Evolutionary conservation across 1,284 basidiomycete species (phyloP).

Genomic region (Peniophora sp.): DNA sequence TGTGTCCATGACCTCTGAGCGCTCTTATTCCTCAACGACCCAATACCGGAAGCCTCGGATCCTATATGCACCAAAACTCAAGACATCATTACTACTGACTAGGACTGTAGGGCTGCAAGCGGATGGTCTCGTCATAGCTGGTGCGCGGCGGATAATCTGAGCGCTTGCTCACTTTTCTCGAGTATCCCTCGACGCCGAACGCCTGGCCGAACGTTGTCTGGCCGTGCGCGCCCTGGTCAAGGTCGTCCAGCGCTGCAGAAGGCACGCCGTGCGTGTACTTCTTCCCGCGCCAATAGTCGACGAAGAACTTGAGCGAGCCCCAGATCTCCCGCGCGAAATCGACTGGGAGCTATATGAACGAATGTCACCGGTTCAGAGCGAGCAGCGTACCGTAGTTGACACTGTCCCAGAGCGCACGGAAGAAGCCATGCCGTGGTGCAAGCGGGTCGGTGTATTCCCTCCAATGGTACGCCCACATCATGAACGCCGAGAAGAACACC

Average conservation of each 20-base stretch:
- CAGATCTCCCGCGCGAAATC: constrained; percentile 64
- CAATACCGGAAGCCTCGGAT: too few relatives aligned
- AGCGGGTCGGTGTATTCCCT: constrained; percentile 49
- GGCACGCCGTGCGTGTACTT: constrained; percentile 34
- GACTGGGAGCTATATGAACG: constrained; percentile 23
- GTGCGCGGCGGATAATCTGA: constrained; percentile 1
- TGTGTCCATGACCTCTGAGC: too few relatives aligned
- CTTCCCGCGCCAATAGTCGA: constrained; percentile 37
- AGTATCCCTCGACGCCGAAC: constrained; percentile 33
- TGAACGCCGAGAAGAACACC: constrained; percentile 71
- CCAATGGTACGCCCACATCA: constrained; percentile 76
- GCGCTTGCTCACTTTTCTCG: too few relatives aligned
- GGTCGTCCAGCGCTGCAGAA: constrained; percentile 15
- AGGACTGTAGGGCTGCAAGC: constrained; percentile 31
- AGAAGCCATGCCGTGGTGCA: constrained; percentile 38
- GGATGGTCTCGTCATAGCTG: constrained; percentile 39
- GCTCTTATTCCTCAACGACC: too few relatives aligned
- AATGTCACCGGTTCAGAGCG: constrained; percentile 1
- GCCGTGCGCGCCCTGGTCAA: constrained; percentile 7
- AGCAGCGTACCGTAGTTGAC: constrained; percentile 58
- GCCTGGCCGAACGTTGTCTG: constrained; percentile 39
- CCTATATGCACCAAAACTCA: too few relatives aligned
- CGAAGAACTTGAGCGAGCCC: constrained; percentile 55
- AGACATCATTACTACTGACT: too few relatives aligned
- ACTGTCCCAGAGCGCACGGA: constrained; percentile 69